Evolutionary conservation across 2,329 filamentous ascomycete species (phyloP), one percentile per base, ranked within the genome.

Genomic region (Epichloe sibirici): DNA sequence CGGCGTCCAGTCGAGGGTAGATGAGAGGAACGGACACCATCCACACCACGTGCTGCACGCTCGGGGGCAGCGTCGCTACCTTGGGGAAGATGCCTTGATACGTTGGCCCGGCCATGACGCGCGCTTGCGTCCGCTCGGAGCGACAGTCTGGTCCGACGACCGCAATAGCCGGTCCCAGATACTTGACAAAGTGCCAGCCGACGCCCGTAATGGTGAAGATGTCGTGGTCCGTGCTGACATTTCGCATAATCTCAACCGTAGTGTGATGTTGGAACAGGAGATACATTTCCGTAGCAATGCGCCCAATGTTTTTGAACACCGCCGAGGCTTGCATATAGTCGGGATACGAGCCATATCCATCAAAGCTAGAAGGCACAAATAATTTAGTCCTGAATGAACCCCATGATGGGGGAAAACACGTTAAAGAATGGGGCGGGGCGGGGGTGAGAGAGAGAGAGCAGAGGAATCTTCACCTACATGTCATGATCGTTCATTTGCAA

Each of bases 101-200:
- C 1, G 93, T 97, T 45, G 90, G 90, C 0, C 93, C 93, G 5
- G 91, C 91, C 78, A 98, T 85, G 51, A 98, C 93, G 62, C 95
- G 89, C 56, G 85, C 83, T 55, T 89, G 88, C 51, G 87, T 95
- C 49, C 93, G 77, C 69, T 98, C 93, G 5, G 90, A 95, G 50
- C 93, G 83, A 59, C 90, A 91, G 67, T 98, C 93, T 2, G 88
- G 85, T 0, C 91, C 93, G 49, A 95, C 85, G 0, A 95, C 85
- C 0, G 89, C 90, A 12, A 98, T 84, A 4, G 88, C 88, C 0
- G 93, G 93, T 0, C 93, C 93, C 5, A 98, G 80, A 62, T 87
- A 96, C 69, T 98, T 98, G 69, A 98, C 82, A 67, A 97, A 98
- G 68, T 98, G 93, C 93, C 93, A 98, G 7, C 93, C 93, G 21